Evolutionary conservation across 140 eudicot species (phyloP).

Genomic region (Bidens hawaiensis): DNA sequence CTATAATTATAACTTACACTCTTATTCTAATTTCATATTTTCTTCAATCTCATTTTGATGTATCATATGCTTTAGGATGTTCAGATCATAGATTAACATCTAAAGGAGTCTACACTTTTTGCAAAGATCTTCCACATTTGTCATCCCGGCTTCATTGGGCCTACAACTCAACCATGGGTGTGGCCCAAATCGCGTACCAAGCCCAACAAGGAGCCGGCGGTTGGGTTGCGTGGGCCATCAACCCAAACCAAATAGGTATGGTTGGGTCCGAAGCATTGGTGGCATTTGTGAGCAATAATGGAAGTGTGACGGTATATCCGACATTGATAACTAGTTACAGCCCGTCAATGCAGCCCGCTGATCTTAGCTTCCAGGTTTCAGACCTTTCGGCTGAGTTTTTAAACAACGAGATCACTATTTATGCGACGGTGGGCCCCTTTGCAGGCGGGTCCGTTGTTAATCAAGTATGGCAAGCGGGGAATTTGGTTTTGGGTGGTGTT

Average conservation of each 20-base stretch:
- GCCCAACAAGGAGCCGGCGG: conserved; percentile 42
- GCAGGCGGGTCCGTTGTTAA: conserved; percentile 42
- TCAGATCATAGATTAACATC: conserved; percentile 38
- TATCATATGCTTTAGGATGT: conserved; percentile 41
- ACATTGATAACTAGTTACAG: conserved; percentile 44
- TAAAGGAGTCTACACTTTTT: conserved; percentile 31
- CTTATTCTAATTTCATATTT: conserved; percentile 5
- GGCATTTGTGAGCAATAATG: conserved; percentile 43
- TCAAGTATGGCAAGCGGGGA: conserved; percentile 69
- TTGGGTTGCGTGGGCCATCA: conserved; percentile 72
- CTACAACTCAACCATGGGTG: conserved; percentile 32
- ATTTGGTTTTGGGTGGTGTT: conserved; percentile 40
- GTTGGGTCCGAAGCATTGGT: conserved; percentile 72
- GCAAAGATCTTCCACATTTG: conserved; percentile 50
- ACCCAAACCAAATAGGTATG: conserved; percentile 52
- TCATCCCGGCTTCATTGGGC: conserved; percentile 58
- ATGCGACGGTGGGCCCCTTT: conserved; percentile 56
- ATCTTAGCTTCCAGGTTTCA: conserved; percentile 51
- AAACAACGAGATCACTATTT: conserved; percentile 46
- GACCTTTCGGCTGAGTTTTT: conserved; percentile 50
- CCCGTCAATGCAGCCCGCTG: conserved; percentile 49
- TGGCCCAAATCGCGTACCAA: conserved; percentile 51
- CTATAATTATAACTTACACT: conserved; percentile 26
- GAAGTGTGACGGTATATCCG: conserved; percentile 37
- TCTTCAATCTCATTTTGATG: conserved; percentile 26